Conservation (phyloP, 768 basidiomycete species). For the Pulveroboletus sp. region DNA sequence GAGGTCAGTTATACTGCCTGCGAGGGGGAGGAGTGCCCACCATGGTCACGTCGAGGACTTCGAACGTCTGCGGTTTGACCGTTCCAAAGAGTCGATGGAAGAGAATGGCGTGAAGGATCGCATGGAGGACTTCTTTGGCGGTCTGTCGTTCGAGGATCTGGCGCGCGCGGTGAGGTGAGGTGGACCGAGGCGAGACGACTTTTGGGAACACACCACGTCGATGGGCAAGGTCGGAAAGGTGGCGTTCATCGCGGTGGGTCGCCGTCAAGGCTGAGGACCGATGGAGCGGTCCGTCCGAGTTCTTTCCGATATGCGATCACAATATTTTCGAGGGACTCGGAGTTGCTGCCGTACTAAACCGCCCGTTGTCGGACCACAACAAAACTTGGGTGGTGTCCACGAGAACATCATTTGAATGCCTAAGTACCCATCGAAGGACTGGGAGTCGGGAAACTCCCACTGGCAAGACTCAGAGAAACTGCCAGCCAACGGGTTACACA, state of each 20-base stretch:
- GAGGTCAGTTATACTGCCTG: too few species aligned
- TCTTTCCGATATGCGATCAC: neutral
- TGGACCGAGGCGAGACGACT: neutral
- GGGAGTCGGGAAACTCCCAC: too few species aligned
- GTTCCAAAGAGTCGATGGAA: slow-evolving; percentile 83
- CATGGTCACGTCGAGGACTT: slow-evolving; percentile 83
- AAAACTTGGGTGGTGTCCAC: too few species aligned
- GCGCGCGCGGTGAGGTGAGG: too few species aligned
- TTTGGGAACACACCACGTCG: slow-evolving; percentile 24
- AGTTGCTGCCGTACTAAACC: too few species aligned
- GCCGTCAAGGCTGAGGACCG: neutral
- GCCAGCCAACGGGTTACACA: too few species aligned
- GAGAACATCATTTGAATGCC: too few species aligned
- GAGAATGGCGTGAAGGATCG: slow-evolving; percentile 74
- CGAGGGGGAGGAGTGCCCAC: slow-evolving; percentile 46
- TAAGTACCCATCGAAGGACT: too few species aligned
- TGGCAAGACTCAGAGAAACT: too few species aligned
- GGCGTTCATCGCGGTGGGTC: slow-evolving; percentile 20
- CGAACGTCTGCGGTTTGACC: slow-evolving; percentile 70
- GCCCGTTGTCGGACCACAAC: too few species aligned
- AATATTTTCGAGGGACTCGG: neutral
- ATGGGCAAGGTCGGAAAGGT: slow-evolving; percentile 28
- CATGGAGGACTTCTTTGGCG: slow-evolving; percentile 69
- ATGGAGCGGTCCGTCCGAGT: neutral
- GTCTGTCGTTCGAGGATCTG: slow-evolving; percentile 71